These are phyloP conservation scores for Starmerella stigmatis DNA, from an alignment of 805 yeast genomes.

Conservation along the genomic window DNA sequence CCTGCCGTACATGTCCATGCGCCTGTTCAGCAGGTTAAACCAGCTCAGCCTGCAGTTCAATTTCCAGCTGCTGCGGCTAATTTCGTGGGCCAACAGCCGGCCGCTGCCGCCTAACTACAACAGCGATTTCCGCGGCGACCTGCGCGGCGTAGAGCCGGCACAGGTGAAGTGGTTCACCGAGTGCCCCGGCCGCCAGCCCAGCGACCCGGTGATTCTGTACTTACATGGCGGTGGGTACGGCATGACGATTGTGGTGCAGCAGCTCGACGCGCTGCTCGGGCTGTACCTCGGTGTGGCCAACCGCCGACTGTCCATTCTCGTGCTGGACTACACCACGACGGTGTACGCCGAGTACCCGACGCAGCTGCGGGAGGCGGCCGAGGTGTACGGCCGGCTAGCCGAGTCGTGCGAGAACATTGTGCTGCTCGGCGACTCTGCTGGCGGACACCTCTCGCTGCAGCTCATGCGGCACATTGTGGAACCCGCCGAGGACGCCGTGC, in stretches of 20 bases:
- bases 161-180: slow-evolving; percentile 20
- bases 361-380: slow-evolving; percentile 24
- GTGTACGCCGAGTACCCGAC: slow-evolving; percentile 22
- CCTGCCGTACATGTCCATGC: neutral
- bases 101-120: slow-evolving; percentile 2
- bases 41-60: neutral
- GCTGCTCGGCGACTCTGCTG: slow-evolving; percentile 30
- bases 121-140: neutral
- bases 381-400: slow-evolving; percentile 20
- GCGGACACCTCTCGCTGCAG: slow-evolving; percentile 25
- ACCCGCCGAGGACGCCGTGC: neutral
- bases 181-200: slow-evolving; percentile 14
- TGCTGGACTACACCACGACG: slow-evolving; percentile 27
- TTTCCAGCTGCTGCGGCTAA: neutral
- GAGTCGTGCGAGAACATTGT: slow-evolving; percentile 20
- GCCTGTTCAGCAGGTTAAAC: neutral
- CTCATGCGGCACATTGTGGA: neutral
- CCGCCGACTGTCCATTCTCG: slow-evolving; percentile 22
- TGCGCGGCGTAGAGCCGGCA: slow-evolving; percentile 1
- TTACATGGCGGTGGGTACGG: slow-evolving; percentile 26
- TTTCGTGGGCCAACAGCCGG: neutral
- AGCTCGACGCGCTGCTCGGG: slow-evolving; percentile 4
- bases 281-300: slow-evolving; percentile 10
- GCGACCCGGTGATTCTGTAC: slow-evolving; percentile 23
- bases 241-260: slow-evolving; percentile 8